These are phyloP conservation scores for Lasiosphaeris hirsuta DNA, from an alignment of 495 filamentous ascomycete genomes.

Conservation along the genomic window DNA sequence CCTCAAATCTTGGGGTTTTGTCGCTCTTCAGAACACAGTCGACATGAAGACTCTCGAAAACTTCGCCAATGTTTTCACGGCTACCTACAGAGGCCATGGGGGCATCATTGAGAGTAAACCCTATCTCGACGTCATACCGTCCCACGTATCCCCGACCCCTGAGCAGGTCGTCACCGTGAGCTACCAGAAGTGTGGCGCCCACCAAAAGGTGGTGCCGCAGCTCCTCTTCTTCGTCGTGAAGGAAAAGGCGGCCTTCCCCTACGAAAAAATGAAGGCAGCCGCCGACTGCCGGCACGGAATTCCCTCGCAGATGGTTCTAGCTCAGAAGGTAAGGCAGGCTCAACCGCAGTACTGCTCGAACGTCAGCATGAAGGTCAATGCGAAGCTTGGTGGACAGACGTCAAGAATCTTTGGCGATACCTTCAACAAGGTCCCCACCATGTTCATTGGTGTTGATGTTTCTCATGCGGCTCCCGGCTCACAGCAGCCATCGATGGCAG, in stretches of 20 bases:
- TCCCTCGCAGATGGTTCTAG: slow-evolving; percentile 68
- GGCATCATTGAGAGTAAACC: slow-evolving; percentile 52
- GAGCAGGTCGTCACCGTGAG: slow-evolving; percentile 17
- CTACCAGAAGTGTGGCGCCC: slow-evolving; percentile 14
- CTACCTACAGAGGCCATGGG: slow-evolving; percentile 67
- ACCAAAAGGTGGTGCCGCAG: slow-evolving; percentile 41
- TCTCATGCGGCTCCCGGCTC: slow-evolving; percentile 73
- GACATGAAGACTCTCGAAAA: slow-evolving; percentile 43
- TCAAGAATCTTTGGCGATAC: slow-evolving; percentile 20
- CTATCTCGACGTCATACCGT: slow-evolving; percentile 15
- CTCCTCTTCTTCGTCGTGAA: slow-evolving; percentile 71
- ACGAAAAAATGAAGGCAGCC: slow-evolving; percentile 77
- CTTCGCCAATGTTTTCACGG: slow-evolving; percentile 60
- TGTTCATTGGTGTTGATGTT: slow-evolving; percentile 86
- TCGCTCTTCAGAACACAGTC: slow-evolving; percentile 25
- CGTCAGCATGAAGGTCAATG: slow-evolving; percentile 90
- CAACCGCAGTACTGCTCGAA: slow-evolving; percentile 81
- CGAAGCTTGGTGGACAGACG: slow-evolving; percentile 87
- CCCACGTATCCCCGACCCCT: background rate
- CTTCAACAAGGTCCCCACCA: slow-evolving; percentile 52
- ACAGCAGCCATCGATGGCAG: slow-evolving; percentile 69
- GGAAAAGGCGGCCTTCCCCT: slow-evolving; percentile 60
- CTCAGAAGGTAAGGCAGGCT: slow-evolving; percentile 55
- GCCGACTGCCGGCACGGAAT: slow-evolving; percentile 78
- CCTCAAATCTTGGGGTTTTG: slow-evolving; percentile 69